Base-by-base conservation (phyloP, 208 protist genomes). In the Strigomonas galati region DNA sequence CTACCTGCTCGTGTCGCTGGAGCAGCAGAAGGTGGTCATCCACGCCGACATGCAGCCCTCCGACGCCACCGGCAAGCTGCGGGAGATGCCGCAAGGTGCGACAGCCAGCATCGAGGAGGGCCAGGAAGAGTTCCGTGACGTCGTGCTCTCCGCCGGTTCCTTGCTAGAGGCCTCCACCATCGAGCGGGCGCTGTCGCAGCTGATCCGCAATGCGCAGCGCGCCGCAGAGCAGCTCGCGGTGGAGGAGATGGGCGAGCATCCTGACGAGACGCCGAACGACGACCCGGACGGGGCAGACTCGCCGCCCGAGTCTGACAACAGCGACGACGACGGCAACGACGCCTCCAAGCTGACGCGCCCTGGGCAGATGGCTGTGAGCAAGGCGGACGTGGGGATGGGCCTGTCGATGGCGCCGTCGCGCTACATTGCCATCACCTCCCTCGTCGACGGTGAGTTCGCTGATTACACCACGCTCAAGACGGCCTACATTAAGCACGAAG, bases 361-460 rank as follows among this genome's bases (percentile, higher is more conserved):
- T 32, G 67, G 62, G 10, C 49, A 65, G 3, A 67, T 67, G 1
- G 74, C 69, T 10, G 68, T 64, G 0, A 49, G 68, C 35, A 67
- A 59, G 5, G 58, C 43, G 37, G 66, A 30, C 70, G 57, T 21
- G n/a, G 51, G 19, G 67, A 75, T 5, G 35, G 82, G 26, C 77
- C 49, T 76, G 58, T 61, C 79, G 57, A 78, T 85, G 52, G 75
- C 82, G 5, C 86, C 88, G 6, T 85, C 84, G 46, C 82, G 88
- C 24, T 93, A 93, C 73, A 84, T 91, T 30, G 84, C 85, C 27
- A 81, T 96, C 56, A 85, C 85, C 24, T 94, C 91, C 6, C 78
- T 94, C 44, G 87, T 94, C 17, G 85, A 94, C 59, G 86, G 85
- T 15, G 87, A 96, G 71, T 96, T 96, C 48, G 88, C 84, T 0